Conservation (phyloP, 805 yeast species). For the Phaffomyces opuntiae region DNA sequence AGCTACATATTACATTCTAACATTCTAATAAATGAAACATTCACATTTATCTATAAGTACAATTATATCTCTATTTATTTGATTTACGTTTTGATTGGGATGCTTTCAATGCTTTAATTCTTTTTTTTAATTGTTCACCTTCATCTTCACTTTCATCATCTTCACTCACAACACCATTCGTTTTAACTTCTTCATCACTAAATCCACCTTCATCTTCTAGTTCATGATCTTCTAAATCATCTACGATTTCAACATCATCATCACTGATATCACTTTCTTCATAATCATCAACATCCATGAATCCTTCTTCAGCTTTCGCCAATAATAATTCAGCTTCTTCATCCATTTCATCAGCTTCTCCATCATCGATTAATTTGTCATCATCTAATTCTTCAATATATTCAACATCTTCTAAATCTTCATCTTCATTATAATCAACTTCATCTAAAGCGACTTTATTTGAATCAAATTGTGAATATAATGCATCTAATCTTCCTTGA, state of each 20-base stretch:
- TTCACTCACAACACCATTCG: conserved; percentile 17
- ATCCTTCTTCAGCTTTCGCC: conserved; percentile 21
- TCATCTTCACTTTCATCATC: conserved; percentile 23
- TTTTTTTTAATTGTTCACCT: conserved; percentile 18
- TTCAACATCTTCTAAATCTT: conserved; percentile 38
- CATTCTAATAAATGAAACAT: not conserved
- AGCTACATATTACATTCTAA: not conserved
- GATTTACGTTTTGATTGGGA: conserved; percentile 18
- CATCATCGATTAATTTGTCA: conserved; percentile 15
- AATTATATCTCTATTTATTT: not conserved
- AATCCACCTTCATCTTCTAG: conserved; percentile 27
- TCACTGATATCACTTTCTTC: conserved; percentile 23
- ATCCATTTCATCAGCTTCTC: conserved; percentile 24
- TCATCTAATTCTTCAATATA: conserved; percentile 60
- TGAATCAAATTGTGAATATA: conserved; percentile 58
- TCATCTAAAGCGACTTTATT: conserved; percentile 30
- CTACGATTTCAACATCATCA: conserved; percentile 8
- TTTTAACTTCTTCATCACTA: conserved; percentile 24
- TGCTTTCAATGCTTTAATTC: conserved; percentile 16
- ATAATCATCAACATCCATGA: conserved; percentile 19
- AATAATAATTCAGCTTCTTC: conserved; percentile 33
- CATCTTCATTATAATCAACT: conserved; percentile 48
- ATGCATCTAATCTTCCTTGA: conserved; percentile 73
- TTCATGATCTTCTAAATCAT: conserved; percentile 23
- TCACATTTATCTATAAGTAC: not conserved